Evolutionary conservation across 768 basidiomycete genomes (phyloP).

Genomic region (Pholiota conissans): DNA sequence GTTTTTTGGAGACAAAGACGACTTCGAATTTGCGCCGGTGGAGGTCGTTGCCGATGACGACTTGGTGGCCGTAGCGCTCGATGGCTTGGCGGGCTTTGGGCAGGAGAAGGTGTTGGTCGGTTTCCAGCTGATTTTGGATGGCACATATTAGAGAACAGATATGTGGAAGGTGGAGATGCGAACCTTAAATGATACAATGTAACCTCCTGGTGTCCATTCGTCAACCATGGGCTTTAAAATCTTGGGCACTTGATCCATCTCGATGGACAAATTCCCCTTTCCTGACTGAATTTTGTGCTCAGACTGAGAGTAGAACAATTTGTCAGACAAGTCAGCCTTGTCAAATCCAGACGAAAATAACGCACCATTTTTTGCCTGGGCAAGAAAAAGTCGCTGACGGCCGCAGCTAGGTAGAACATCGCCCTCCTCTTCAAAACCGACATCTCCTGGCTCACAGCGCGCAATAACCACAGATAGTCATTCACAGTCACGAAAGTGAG

Average conservation of each 20-base stretch:
- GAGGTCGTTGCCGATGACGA: slow-evolving; percentile 97
- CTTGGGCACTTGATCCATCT: slow-evolving; percentile 99
- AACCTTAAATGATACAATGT: slow-evolving; percentile 97
- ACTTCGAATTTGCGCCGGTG: slow-evolving; percentile 89
- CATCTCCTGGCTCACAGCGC: slow-evolving; percentile 80
- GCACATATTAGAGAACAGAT: background rate
- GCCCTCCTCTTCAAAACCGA: slow-evolving; percentile 64
- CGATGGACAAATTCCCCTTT: slow-evolving; percentile 88
- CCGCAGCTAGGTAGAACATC: slow-evolving; percentile 97
- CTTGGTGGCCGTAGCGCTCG: slow-evolving; percentile 93
- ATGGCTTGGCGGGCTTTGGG: slow-evolving; percentile 90
- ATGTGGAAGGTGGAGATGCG: slow-evolving; percentile 4
- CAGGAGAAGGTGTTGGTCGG: slow-evolving; percentile 77
- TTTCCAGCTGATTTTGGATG: slow-evolving; percentile 79
- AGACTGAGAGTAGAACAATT: slow-evolving; percentile 49
- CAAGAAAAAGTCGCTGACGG: slow-evolving; percentile 97
- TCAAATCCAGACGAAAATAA: slow-evolving; percentile 9
- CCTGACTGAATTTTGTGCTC: slow-evolving; percentile 99
- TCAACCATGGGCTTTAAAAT: slow-evolving; percentile 90
- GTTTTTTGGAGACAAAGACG: slow-evolving; percentile 76
- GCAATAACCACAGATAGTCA: slow-evolving; percentile 92
- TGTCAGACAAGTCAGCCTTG: background rate
- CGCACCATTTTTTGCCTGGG: slow-evolving; percentile 87
- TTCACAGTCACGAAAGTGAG: slow-evolving; percentile 93
- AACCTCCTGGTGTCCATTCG: slow-evolving; percentile 91